A percentile compares a stretch with the other conserved stretches of the same genome.
These are phyloP conservation scores for Melampsora larici-populina DNA, from an alignment of 1,284 basidiomycete genomes.

Conservation along the genomic window DNA sequence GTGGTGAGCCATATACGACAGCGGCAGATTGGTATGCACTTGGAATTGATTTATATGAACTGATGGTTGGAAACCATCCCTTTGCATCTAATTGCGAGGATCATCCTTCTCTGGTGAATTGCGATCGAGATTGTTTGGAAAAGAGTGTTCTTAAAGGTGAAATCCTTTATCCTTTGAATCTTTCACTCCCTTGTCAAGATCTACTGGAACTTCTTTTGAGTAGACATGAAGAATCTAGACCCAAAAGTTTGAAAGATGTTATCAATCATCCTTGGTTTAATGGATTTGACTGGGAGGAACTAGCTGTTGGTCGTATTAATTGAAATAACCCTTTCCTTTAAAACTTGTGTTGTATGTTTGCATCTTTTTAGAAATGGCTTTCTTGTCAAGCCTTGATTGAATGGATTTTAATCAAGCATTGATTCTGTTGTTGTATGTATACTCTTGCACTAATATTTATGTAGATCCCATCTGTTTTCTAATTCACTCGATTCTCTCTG, in stretches of 20 bases:
- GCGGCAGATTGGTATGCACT: constrained; percentile 2
- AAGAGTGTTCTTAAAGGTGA: not conserved
- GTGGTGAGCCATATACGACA: not conserved
- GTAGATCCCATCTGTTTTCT: no score
- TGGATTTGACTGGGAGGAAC: not conserved
- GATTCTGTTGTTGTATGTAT: no score
- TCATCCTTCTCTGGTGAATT: not conserved
- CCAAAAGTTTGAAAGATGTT: not conserved
- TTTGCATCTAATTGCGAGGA: not conserved
- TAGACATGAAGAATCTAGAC: not conserved
- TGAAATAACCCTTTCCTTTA: no score
- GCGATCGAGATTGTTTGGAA: not conserved
- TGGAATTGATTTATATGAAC: not conserved
- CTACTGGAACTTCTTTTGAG: not conserved
- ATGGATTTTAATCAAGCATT: no score
- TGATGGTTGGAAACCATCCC: not conserved
- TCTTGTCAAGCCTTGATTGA: no score
- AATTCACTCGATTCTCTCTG: no score
- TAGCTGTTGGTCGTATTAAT: not conserved
- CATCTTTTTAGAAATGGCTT: no score
- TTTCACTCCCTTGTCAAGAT: not conserved
- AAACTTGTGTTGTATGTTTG: no score
- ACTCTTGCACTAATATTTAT: no score
- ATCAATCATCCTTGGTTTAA: not conserved
- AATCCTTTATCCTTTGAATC: not conserved